Percentiles rank a stretch among this genome's conserved stretches.
Evolutionary conservation across 2,329 filamentous ascomycete genomes (phyloP).

Genomic region (Domatiomyces globalis): DNA sequence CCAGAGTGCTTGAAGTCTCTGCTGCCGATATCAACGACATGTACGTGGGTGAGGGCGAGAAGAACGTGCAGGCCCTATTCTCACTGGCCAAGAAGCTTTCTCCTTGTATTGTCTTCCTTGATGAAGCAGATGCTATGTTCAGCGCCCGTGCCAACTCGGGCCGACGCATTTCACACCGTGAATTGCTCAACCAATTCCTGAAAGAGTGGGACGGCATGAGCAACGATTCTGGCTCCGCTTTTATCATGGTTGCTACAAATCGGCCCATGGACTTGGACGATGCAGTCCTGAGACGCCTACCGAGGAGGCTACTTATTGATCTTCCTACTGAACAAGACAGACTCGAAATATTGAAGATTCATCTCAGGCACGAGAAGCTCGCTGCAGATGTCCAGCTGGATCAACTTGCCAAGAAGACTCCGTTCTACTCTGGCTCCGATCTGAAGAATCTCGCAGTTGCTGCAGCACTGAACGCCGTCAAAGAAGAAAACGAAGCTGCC

Average conservation of each 20-base stretch:
- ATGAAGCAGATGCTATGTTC: constrained; percentile 89
- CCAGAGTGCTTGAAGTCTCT: constrained; percentile 66
- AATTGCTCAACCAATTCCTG: constrained; percentile 92
- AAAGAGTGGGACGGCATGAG: constrained; percentile 94
- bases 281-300: constrained; percentile 37
- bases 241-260: constrained; percentile 98
- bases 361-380: constrained; percentile 34
- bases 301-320: constrained; percentile 36
- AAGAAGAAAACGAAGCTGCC: constrained; percentile 30
- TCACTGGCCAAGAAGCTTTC: constrained; percentile 78
- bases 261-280: constrained; percentile 81
- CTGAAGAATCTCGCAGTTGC: constrained; percentile 38
- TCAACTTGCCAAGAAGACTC: constrained; percentile 31
- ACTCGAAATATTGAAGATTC: constrained; percentile 34
- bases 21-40: constrained; percentile 90
- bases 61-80: constrained; percentile 88
- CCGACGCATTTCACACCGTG: constrained; percentile 59
- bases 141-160: constrained; percentile 54
- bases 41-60: constrained; percentile 91
- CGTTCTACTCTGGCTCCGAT: constrained; percentile 39
- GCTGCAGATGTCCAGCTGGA: constrained; percentile 29
- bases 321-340: constrained; percentile 34
- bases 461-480: constrained; percentile 36
- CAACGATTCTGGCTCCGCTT: constrained; percentile 51
- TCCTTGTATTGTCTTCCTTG: constrained; percentile 89